A percentile compares a stretch with the other conserved stretches of the same genome.
Evolutionary conservation across 2,329 filamentous ascomycete species (phyloP).

Genomic region (Madurella mycetomatis): DNA sequence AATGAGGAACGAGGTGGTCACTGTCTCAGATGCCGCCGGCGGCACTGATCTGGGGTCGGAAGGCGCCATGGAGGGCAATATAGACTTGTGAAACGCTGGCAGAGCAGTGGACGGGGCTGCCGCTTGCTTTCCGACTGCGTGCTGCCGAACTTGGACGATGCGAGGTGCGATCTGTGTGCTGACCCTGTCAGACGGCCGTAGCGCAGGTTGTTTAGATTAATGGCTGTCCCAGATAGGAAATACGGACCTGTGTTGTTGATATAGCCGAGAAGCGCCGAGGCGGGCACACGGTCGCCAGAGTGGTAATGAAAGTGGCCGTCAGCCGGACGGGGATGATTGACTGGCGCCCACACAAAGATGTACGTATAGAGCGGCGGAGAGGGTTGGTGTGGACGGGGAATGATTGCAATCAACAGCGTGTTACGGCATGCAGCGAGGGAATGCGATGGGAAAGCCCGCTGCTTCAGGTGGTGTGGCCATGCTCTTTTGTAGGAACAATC

Average conservation of each 20-base stretch:
- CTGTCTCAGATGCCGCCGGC: constrained; percentile 15
- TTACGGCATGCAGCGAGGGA: background rate
- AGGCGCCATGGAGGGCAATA: constrained; percentile 20
- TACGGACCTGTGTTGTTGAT: constrained; percentile 19
- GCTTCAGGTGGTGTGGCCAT: background rate
- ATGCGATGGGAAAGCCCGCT: background rate
- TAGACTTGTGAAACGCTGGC: constrained; percentile 5
- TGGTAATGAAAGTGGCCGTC: background rate
- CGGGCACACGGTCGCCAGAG: constrained; percentile 1
- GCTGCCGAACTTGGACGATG: constrained; percentile 10
- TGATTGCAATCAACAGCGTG: background rate
- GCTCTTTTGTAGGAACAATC: background rate
- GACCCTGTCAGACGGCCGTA: constrained; percentile 11
- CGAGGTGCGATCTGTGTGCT: constrained; percentile 4
- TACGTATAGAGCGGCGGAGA: no score
- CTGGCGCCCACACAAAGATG: no score
- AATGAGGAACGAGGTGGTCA: constrained; percentile 60
- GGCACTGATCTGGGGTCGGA: constrained; percentile 10
- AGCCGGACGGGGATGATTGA: no score
- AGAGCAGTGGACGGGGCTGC: constrained; percentile 10
- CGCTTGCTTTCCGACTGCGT: constrained; percentile 1
- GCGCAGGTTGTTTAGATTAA: constrained; percentile 16
- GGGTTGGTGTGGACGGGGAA: no score
- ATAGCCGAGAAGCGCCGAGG: constrained; percentile 24
- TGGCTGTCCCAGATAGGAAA: constrained; percentile 22